phyloP scores from a whole-genome alignment of 2,329 filamentous ascomycete genomes.

The Zopfia rhizophila region DNA sequence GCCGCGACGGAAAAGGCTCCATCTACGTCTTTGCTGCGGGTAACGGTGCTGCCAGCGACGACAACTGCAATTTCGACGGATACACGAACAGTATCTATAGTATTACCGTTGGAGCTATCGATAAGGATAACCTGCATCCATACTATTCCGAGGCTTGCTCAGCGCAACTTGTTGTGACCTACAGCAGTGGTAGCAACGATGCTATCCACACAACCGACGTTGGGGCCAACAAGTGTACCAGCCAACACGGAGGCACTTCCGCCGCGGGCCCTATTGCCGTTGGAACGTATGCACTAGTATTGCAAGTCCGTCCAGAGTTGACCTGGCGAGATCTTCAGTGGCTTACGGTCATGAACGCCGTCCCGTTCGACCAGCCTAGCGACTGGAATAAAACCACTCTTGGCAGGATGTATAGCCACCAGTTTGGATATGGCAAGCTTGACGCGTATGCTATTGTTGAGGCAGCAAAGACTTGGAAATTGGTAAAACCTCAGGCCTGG shows the following conservation, averaged over 20 bases:
- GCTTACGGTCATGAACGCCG: slow-evolving; percentile 83
- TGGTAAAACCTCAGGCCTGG: slow-evolving; percentile 96
- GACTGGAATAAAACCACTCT: slow-evolving; percentile 85
- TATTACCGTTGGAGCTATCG: slow-evolving; percentile 93
- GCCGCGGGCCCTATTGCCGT: slow-evolving; percentile 93
- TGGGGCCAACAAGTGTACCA: slow-evolving; percentile 81
- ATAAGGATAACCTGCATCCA: slow-evolving; percentile 85
- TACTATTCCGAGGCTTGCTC: slow-evolving; percentile 98
- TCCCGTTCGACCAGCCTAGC: slow-evolving; percentile 79
- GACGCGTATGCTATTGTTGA: slow-evolving; percentile 89
- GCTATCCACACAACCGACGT: slow-evolving; percentile 98
- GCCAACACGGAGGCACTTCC: slow-evolving; percentile 90
- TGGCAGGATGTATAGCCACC: slow-evolving; percentile 90
- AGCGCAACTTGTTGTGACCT: slow-evolving; percentile 93
- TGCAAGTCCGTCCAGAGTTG: slow-evolving; percentile 85
- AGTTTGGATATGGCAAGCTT: slow-evolving; percentile 94
- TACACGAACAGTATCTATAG: slow-evolving; percentile 99
- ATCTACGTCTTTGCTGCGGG: slow-evolving; percentile 98
- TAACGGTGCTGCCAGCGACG: slow-evolving; percentile 85
- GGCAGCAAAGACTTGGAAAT: slow-evolving; percentile 82
- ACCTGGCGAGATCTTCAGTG: slow-evolving; percentile 96
- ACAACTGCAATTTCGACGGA: slow-evolving; percentile 99
- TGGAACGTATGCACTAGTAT: slow-evolving; percentile 88
- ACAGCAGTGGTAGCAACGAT: slow-evolving; percentile 89
- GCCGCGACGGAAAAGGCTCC: slow-evolving; percentile 82